Conservation (phyloP, 257 asterid species). For the Solanum neorickii region DNA sequence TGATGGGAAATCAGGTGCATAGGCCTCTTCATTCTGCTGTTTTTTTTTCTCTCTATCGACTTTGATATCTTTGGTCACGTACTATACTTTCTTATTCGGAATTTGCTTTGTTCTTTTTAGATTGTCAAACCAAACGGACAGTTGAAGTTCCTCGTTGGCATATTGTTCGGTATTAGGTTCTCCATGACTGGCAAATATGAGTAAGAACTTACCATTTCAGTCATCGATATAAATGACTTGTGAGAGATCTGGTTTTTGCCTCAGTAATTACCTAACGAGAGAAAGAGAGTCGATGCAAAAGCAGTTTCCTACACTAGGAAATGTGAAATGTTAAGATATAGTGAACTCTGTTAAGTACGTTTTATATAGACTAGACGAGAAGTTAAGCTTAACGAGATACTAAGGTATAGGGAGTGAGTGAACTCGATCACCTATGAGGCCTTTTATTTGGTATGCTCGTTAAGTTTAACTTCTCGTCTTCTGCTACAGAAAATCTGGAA, state of each 20-base stretch:
- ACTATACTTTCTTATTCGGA: not conserved
- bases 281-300: not conserved
- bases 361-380: not conserved
- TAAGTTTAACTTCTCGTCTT: not conserved
- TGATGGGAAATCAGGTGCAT: slow-evolving; percentile 82
- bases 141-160: slow-evolving; percentile 64
- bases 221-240: not conserved
- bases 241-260: not conserved
- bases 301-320: not conserved
- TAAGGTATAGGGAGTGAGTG: not conserved
- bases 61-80: too few species aligned
- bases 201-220: slow-evolving; percentile 27
- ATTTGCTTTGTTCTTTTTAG: slow-evolving; percentile 14
- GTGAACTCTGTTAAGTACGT: not conserved
- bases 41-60: not conserved
- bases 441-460: not conserved
- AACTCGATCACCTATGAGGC: not conserved
- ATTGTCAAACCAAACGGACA: slow-evolving; percentile 56
- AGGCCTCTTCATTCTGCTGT: not conserved
- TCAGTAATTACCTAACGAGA: not conserved
- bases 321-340: not conserved
- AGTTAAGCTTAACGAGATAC: not conserved
- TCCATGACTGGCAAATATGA: slow-evolving; percentile 73
- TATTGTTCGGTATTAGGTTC: slow-evolving; percentile 59
- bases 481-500: slow-evolving; percentile 46